A percentile compares a stretch with the other conserved stretches of the same genome.
These are phyloP conservation scores for Hymenoscyphus salicellus DNA, from an alignment of 2,329 filamentous ascomycete species.

Conservation along the genomic window DNA sequence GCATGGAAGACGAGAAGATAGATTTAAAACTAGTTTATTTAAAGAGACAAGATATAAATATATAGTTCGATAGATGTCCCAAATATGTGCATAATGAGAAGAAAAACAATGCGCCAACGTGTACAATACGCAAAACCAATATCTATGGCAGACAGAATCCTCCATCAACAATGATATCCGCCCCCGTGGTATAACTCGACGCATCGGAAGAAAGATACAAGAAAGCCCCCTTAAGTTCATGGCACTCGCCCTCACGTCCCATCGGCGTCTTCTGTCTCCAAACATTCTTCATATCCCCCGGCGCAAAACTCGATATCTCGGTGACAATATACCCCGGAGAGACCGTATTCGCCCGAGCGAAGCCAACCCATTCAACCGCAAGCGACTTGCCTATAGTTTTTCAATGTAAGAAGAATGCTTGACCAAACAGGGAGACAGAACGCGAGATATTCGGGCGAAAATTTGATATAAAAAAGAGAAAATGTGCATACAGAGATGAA, in stretches of 20 bases:
- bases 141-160: constrained; percentile 35
- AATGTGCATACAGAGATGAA: constrained; percentile 52
- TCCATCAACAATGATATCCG: constrained; percentile 47
- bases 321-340: constrained; percentile 75
- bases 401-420: constrained; percentile 1
- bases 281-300: constrained; percentile 63
- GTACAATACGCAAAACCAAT: not conserved
- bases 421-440: not conserved
- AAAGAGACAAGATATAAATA: not conserved
- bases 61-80: too few species aligned
- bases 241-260: constrained; percentile 39
- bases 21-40: not conserved
- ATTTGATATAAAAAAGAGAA: not conserved
- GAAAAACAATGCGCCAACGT: not conserved
- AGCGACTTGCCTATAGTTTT: constrained; percentile 58
- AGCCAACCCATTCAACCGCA: constrained; percentile 74
- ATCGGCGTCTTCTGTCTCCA: constrained; percentile 62
- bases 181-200: constrained; percentile 44
- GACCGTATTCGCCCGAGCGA: constrained; percentile 69
- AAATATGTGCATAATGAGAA: not conserved
- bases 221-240: constrained; percentile 56
- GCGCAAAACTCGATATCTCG: constrained; percentile 65
- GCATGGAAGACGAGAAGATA: too few species aligned
- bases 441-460: too few species aligned
- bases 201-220: constrained; percentile 45